Evolutionary conservation across 192 early-diverging fungal genomes (phyloP), one percentile per base, ranked within the genome.

Genomic region (Gamsiella multidivaricata): DNA sequence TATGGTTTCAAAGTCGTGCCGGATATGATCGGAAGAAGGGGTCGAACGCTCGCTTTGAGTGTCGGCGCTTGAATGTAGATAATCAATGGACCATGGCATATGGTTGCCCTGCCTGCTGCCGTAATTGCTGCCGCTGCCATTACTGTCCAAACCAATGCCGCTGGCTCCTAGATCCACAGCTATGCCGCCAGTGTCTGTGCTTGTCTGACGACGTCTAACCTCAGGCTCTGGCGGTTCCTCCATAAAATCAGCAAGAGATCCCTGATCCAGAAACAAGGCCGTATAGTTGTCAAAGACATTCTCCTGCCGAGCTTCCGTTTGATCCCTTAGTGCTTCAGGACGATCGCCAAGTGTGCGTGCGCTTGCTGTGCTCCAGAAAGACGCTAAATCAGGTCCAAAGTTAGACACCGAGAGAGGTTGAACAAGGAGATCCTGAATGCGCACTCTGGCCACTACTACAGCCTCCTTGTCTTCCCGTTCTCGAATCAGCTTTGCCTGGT

Each of bases 61-160:
- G 8, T 58, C 45, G 22, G 42, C 32, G 43, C 34, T 71, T 9
- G 43, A 29, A 0, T 31, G 42, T n/a, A 59, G 25, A n/a, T n/a
- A n/a, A 5, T 53, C 54, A 4, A 49, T 25, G 9, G 54, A 58
- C 70, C 70, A 73, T 7, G 62, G 62, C 56, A 73, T 59, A 9
- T 37, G 26, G 31, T 25, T 26, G 37, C 41, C 18, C 10, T 32
- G 23, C 1, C 29, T 41, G 11, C 45, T 33, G 3, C 43, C 51
- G 23, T 14, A n/a, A 15, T 8, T 14, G 54, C 22, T 23, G 6
- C 31, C 54, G 28, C 61, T 46, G 31, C 47, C n/a, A 18, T 4
- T 45, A 43, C 11, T 26, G 22, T 29, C 41, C 9, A 45, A 5
- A 25, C 50, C 46, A 22, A 58, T 15, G 3, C 49, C 57, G 20